A percentile compares a stretch with the other conserved stretches of the same genome.
phyloP scores from a whole-genome alignment of 192 early-diverging fungal genomes.

The Haplosporangium gracile region DNA sequence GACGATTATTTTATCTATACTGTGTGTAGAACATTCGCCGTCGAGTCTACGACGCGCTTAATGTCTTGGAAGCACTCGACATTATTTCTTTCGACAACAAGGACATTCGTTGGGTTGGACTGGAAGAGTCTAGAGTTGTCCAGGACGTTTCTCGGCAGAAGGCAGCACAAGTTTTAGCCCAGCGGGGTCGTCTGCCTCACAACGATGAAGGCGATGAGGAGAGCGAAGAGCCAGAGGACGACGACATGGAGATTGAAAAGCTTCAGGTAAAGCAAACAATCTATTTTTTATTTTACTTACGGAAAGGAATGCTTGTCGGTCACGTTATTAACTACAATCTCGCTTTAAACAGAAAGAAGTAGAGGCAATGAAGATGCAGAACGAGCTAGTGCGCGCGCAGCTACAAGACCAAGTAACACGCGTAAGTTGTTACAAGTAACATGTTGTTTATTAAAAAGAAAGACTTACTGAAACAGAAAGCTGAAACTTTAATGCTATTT shows the following conservation, averaged over 20 bases:
- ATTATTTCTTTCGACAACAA: constrained; percentile 74
- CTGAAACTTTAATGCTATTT: neutral
- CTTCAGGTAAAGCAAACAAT: constrained; percentile 25
- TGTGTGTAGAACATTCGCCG: constrained; percentile 70
- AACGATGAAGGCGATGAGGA: constrained; percentile 33
- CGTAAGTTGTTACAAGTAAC: constrained; percentile 16
- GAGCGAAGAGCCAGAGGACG: constrained; percentile 50
- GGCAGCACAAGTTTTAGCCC: neutral
- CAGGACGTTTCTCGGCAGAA: constrained; percentile 13
- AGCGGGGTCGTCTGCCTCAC: neutral
- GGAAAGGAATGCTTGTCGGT: neutral
- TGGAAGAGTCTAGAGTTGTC: constrained; percentile 58
- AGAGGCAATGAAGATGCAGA: constrained; percentile 22
- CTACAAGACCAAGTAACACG: constrained; percentile 41
- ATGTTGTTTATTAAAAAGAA: neutral
- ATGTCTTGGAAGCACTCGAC: constrained; percentile 73
- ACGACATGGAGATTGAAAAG: constrained; percentile 49
- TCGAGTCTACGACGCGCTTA: constrained; percentile 80
- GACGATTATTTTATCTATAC: too few species aligned
- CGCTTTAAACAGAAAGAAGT: constrained; percentile 25
- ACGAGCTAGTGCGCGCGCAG: constrained; percentile 32
- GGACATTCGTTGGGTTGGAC: constrained; percentile 74
- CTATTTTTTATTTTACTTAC: too few species aligned
- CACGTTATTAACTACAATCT: neutral
- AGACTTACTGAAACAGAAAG: neutral